Conservation (phyloP, 1,139 yeast genomes). For the Candida sanyaensis region DNA sequence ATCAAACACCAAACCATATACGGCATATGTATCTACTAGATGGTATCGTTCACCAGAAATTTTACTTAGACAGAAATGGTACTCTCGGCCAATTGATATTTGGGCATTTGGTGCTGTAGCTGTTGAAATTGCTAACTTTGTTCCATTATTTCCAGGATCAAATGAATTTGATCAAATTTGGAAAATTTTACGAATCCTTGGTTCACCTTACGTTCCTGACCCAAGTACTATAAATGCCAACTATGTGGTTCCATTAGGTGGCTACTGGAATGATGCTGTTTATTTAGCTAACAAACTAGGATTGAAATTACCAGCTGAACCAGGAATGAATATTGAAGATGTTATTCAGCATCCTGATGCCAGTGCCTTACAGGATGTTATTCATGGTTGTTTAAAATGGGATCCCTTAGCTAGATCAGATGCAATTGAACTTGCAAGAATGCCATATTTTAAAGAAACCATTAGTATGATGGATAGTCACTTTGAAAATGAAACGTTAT, state of each 20-base stretch:
- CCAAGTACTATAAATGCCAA: conserved; percentile 7
- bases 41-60: conserved; percentile 98
- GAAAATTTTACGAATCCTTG: conserved; percentile 65
- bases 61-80: conserved; percentile 62
- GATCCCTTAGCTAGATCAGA: conserved; percentile 58
- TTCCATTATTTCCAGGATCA: conserved; percentile 83
- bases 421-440: conserved; percentile 43
- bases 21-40: conserved; percentile 88
- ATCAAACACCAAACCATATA: conserved; percentile 55
- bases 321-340: conserved; percentile 28
- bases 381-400: conserved; percentile 65
- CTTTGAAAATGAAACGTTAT: conserved; percentile 9
- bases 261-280: conserved; percentile 66
- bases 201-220: conserved; percentile 53
- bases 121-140: conserved; percentile 71
- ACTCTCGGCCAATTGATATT: conserved; percentile 80
- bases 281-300: conserved; percentile 53
- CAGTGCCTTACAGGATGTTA: conserved; percentile 45
- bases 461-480: conserved; percentile 11
- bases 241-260: conserved; percentile 54
- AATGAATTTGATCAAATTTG: conserved; percentile 77
- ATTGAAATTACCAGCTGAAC: conserved; percentile 49
- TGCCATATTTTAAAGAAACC: conserved; percentile 56
- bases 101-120: conserved; percentile 96
- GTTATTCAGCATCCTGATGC: conserved; percentile 27